These are phyloP conservation scores for Lactarius hengduanensis DNA, from an alignment of 768 basidiomycete genomes.

Conservation along the genomic window DNA sequence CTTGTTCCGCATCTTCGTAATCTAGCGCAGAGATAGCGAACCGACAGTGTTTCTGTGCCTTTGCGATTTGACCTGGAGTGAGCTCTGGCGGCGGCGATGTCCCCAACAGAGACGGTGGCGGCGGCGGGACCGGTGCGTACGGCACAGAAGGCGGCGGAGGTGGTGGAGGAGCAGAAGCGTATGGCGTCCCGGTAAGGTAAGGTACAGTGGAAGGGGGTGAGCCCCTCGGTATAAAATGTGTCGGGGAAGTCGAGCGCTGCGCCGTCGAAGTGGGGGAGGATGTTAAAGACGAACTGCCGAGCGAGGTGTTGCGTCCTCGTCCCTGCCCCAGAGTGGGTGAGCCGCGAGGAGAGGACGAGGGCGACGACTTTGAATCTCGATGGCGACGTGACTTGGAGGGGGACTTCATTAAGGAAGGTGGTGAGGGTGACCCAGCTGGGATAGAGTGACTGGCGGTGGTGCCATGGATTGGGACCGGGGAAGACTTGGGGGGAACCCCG, in stretches of 20 bases:
- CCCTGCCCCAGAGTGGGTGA: slow-evolving; percentile 10
- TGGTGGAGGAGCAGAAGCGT: slow-evolving; percentile 18
- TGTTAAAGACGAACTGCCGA: slow-evolving; percentile 1
- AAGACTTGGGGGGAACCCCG: slow-evolving; percentile 14
- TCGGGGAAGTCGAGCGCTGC: slow-evolving; percentile 23
- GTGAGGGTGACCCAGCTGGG: slow-evolving; percentile 1
- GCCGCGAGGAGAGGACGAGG: background rate
- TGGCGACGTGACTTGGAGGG: slow-evolving; percentile 15
- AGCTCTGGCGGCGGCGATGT: slow-evolving; percentile 43
- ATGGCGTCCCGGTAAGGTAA: slow-evolving; percentile 3
- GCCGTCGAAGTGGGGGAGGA: slow-evolving; percentile 4
- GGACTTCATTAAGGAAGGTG: slow-evolving; percentile 16
- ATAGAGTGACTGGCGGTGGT: background rate
- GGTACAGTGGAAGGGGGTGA: slow-evolving; percentile 22
- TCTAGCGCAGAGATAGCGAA: slow-evolving; percentile 95
- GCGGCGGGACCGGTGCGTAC: slow-evolving; percentile 22
- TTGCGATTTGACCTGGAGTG: slow-evolving; percentile 62
- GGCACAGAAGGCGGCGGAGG: slow-evolving; percentile 28
- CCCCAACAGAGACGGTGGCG: slow-evolving; percentile 17
- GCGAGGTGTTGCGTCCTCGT: slow-evolving; percentile 6
- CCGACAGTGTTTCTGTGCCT: slow-evolving; percentile 86
- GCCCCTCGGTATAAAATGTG: slow-evolving; percentile 19
- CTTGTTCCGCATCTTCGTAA: slow-evolving; percentile 90
- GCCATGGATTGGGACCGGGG: slow-evolving; percentile 18
- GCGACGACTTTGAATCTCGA: slow-evolving; percentile 1